Base-by-base conservation (phyloP, 495 filamentous ascomycete genomes). In the Podospora conica region DNA sequence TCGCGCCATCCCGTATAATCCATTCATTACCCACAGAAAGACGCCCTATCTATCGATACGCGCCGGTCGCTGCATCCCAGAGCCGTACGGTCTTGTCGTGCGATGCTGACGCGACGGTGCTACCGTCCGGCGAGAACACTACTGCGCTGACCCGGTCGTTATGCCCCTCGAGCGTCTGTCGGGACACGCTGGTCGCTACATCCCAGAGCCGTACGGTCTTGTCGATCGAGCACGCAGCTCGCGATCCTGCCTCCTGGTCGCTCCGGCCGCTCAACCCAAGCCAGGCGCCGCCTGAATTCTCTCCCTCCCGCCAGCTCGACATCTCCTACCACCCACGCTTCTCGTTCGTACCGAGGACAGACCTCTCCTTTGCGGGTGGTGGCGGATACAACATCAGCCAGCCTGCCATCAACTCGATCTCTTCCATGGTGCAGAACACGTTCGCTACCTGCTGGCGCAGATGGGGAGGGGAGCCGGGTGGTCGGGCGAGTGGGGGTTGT, bases 311-410 rank as follows among this genome's bases (percentile, higher is more conserved):
- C 15, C 7, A 61, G 31, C n/a, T 24, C 28, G 58, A 61, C 20
- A 61, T 61, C 58, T 61, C 58, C 18, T 61, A 61, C 58, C 58
- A 61, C 58, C 58, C 58, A 2, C 58, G 58, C 2, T 61, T 61
- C 58, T 61, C 58, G 9, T 48, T 31, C 28, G 28, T 29, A 11
- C 15, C 12, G 18, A 9, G 58, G 48, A 48, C 58, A 61, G 58
- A 61, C 28, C 31, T 61, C 9, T 61, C 58, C 3, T 53, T 61
- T 9, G 7, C 55, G 6, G 22, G 23, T 12, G 25, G 25, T 25
- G 56, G 56, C 4, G 58, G 28, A 61, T 61, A 48, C 58, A 61
- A 61, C 28, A 61, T 61, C 27, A 22, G 28, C n/a, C 58, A 61
- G 27, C 9, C 58, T 11, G 58, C 58, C n/a, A 27, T 61, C 9